phyloP scores from a whole-genome alignment of 2,329 filamentous ascomycete genomes.

The Orbilia quercus region DNA sequence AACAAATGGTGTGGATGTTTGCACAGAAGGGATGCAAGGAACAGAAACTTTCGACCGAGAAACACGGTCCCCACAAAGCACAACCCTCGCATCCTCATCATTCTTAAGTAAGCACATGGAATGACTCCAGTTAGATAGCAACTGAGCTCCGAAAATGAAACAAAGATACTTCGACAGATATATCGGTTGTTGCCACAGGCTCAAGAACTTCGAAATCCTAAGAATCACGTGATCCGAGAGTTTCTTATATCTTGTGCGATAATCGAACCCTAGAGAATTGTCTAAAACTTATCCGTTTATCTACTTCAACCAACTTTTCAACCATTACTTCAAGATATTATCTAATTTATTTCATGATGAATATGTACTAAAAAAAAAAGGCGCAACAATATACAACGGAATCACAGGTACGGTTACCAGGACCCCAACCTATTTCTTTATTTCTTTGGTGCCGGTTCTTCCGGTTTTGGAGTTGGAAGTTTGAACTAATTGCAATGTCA shows the following conservation, averaged over 20 bases:
- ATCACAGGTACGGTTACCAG: neutral
- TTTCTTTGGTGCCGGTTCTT: conserved; percentile 63
- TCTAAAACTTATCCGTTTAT: neutral
- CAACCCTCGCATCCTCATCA: conserved; percentile 12
- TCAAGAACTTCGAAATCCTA: too few relatives aligned
- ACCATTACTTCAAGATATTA: conserved; percentile 1
- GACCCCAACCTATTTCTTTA: neutral
- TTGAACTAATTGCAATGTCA: conserved; percentile 73
- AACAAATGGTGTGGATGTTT: conserved; percentile 40
- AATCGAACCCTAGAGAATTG: neutral
- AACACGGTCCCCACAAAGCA: conserved; percentile 34
- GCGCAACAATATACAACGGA: conserved; percentile 41
- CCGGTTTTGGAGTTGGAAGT: conserved; percentile 92
- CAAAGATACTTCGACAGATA: too few relatives aligned
- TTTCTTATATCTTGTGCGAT: too few relatives aligned
- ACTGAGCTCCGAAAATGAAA: too few relatives aligned
- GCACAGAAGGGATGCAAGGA: conserved; percentile 52
- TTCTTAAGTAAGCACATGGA: conserved; percentile 32
- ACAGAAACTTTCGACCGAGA: conserved; percentile 54
- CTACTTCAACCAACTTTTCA: neutral
- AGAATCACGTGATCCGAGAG: too few relatives aligned
- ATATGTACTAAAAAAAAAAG: conserved; percentile 44
- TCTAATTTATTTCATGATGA: neutral
- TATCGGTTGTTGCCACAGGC: too few relatives aligned
- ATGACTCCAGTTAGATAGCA: too few relatives aligned